phyloP scores from a whole-genome alignment of 2,329 filamentous ascomycete genomes.

The Blastomyces percursus region DNA sequence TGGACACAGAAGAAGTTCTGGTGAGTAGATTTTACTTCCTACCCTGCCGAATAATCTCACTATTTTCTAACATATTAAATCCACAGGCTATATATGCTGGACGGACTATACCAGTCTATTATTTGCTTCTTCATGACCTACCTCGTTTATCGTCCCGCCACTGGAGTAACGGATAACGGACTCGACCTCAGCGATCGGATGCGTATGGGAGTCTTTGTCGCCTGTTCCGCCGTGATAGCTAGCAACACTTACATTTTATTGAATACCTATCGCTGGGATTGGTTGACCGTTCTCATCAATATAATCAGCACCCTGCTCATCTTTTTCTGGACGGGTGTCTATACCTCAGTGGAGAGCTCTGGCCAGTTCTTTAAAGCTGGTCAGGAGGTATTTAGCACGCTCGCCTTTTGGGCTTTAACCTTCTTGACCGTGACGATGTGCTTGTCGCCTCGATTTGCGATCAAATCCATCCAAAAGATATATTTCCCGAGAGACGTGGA shows the following conservation, averaged over 20 bases:
- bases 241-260: constrained; percentile 93
- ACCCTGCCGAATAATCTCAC: not conserved
- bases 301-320: constrained; percentile 72
- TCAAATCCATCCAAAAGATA: constrained; percentile 85
- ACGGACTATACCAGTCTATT: constrained; percentile 88
- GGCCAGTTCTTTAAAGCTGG: constrained; percentile 65
- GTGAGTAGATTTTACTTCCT: constrained; percentile 42
- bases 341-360: constrained; percentile 51
- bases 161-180: constrained; percentile 61
- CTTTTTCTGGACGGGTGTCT: constrained; percentile 93
- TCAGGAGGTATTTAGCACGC: constrained; percentile 63
- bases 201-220: constrained; percentile 79
- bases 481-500: constrained; percentile 90
- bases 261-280: constrained; percentile 97
- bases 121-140: constrained; percentile 92
- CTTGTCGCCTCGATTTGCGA: constrained; percentile 73
- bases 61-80: constrained; percentile 21
- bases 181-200: constrained; percentile 66
- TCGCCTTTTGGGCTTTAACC: constrained; percentile 79
- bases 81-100: constrained; percentile 76
- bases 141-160: constrained; percentile 59
- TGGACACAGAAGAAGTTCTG: constrained; percentile 97
- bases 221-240: constrained; percentile 68
- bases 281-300: constrained; percentile 80
- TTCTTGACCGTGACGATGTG: constrained; percentile 70